Conservation (phyloP, 2,329 filamentous ascomycete genomes). For the Emergomyces orientalis region DNA sequence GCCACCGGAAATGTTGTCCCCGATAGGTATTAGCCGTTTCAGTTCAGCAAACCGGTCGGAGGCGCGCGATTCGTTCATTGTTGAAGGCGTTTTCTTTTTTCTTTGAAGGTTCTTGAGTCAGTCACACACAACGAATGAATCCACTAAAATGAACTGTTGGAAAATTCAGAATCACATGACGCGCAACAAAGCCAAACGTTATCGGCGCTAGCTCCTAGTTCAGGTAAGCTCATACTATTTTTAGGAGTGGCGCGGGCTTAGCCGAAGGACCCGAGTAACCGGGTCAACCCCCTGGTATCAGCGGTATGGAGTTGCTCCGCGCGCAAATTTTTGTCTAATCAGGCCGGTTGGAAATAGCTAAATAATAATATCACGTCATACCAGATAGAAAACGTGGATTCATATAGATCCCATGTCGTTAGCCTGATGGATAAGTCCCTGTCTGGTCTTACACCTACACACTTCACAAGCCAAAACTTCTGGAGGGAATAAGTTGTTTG, state of each 20-base stretch:
- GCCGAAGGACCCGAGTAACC: neutral
- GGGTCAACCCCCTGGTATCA: neutral
- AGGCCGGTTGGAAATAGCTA: neutral
- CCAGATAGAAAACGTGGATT: too few relatives aligned
- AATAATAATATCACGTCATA: too few relatives aligned
- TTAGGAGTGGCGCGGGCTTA: neutral
- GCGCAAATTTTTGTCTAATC: neutral
- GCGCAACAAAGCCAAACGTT: neutral
- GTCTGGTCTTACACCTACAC: too few relatives aligned
- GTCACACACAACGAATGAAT: too few relatives aligned
- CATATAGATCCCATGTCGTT: too few relatives aligned
- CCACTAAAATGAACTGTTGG: too few relatives aligned
- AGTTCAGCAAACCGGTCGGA: neutral
- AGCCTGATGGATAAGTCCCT: too few relatives aligned
- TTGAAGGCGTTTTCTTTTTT: neutral
- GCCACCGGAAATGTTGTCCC: neutral
- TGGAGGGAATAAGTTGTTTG: too few relatives aligned
- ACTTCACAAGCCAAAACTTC: neutral
- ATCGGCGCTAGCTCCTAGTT: neutral
- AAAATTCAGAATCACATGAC: neutral
- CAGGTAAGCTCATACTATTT: neutral
- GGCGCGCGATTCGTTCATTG: neutral
- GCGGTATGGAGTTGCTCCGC: neutral
- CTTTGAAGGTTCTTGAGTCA: neutral
- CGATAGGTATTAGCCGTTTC: neutral